Percentiles rank a stretch among this genome's conserved stretches.
phyloP scores from a whole-genome alignment of 345 rosid species.

The Hirschfeldia incana region DNA sequence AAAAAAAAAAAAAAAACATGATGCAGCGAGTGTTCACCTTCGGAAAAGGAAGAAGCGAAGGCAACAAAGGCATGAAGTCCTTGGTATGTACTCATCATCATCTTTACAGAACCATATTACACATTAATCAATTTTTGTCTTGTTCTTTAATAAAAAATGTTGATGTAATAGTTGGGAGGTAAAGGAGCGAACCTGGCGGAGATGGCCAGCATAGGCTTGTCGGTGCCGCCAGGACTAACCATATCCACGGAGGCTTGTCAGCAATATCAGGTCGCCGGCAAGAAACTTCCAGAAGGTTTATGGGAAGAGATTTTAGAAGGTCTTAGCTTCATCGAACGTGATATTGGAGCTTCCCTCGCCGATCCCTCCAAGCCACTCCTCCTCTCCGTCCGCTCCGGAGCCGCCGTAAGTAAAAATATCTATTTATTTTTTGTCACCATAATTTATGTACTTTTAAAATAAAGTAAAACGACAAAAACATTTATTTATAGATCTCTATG shows the following conservation, averaged over 20 bases:
- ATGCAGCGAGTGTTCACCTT: slow-evolving; percentile 82
- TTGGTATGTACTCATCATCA: slow-evolving; percentile 54
- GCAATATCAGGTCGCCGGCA: slow-evolving; percentile 67
- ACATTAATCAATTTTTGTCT: background rate
- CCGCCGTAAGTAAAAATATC: slow-evolving; percentile 61
- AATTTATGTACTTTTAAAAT: background rate
- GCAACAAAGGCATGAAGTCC: slow-evolving; percentile 94
- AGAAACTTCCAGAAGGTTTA: slow-evolving; percentile 60
- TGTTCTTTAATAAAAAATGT: background rate
- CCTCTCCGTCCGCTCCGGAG: slow-evolving; percentile 97
- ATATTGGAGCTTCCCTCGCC: slow-evolving; percentile 81
- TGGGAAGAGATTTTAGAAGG: slow-evolving; percentile 83
- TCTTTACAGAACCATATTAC: background rate
- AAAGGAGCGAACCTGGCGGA: slow-evolving; percentile 97
- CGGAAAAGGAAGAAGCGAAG: slow-evolving; percentile 89
- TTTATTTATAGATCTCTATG: slow-evolving; percentile 68
- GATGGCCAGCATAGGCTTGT: slow-evolving; percentile 93
- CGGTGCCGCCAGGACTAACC: slow-evolving; percentile 94
- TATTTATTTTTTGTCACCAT: background rate
- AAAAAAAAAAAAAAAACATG: slow-evolving; percentile 10
- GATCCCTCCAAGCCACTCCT: slow-evolving; percentile 84
- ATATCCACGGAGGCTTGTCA: slow-evolving; percentile 94
- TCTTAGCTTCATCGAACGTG: slow-evolving; percentile 56
- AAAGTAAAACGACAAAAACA: background rate
- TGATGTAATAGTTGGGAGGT: slow-evolving; percentile 70